Evolutionary conservation across 371 early-diverging fungal genomes (phyloP).

Genomic region (Apophysomyces ossiformis): DNA sequence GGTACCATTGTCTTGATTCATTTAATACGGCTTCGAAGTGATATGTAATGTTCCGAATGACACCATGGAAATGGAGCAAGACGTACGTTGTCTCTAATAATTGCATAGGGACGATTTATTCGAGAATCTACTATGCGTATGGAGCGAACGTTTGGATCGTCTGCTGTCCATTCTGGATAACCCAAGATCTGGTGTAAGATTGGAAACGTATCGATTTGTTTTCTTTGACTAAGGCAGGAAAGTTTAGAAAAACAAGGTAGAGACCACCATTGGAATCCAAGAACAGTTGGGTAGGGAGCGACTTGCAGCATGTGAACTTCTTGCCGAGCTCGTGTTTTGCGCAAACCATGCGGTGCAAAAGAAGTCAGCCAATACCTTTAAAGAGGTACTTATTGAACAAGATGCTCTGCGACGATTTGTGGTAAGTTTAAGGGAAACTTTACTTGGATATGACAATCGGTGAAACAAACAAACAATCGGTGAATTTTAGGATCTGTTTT

Average conservation of each 20-base stretch:
- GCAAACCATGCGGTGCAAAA: constrained; percentile 12
- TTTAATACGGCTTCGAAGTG: constrained; percentile 4
- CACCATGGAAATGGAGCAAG: not conserved
- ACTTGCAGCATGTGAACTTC: constrained; percentile 15
- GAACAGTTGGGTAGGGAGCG: constrained; percentile 20
- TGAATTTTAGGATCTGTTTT: constrained; percentile 24
- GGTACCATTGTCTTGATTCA: constrained; percentile 15
- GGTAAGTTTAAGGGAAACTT: constrained; percentile 6
- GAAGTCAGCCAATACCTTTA: not conserved
- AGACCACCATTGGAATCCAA: not conserved
- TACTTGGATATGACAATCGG: no score
- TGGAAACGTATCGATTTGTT: not conserved
- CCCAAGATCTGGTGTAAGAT: constrained; percentile 6
- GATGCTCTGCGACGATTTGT: constrained; percentile 13
- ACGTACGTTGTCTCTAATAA: not conserved
- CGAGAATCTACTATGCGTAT: not conserved
- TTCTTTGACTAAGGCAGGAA: not conserved
- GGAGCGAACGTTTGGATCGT: not conserved
- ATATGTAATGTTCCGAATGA: not conserved
- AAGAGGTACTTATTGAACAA: not conserved
- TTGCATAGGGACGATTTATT: not conserved
- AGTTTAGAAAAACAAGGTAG: not conserved
- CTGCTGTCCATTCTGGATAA: not conserved
- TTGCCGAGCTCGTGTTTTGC: constrained; percentile 22
- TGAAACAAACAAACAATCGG: not conserved